phyloP scores from a whole-genome alignment of 2,329 filamentous ascomycete species.

The Verticillium albo-atrum region DNA sequence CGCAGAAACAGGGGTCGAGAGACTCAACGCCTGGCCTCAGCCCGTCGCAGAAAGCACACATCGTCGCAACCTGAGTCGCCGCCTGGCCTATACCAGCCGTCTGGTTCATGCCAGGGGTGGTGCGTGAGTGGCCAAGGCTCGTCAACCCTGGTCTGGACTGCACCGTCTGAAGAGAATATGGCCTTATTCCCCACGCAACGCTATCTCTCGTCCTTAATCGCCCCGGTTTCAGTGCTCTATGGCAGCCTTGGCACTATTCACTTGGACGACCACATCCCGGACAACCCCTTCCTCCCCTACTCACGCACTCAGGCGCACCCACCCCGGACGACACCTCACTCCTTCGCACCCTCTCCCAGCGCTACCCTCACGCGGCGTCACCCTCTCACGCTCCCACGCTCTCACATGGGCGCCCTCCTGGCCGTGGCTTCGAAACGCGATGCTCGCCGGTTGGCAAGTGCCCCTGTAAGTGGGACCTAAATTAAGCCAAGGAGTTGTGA shows the following conservation, averaged over 20 bases:
- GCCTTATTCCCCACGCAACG: not conserved
- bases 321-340: not conserved
- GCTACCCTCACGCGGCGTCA: not conserved
- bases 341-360: not conserved
- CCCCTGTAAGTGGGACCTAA: not conserved
- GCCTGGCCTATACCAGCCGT: not conserved
- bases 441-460: not conserved
- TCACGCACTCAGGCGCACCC: not conserved
- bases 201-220: not conserved
- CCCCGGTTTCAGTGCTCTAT: not conserved
- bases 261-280: not conserved
- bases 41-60: not conserved
- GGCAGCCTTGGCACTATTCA: not conserved
- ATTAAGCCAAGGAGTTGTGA: not conserved
- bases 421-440: not conserved
- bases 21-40: not conserved
- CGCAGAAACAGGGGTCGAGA: too few relatives aligned
- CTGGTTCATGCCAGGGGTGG: not conserved
- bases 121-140: not conserved
- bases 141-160: not conserved
- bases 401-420: not conserved
- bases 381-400: not conserved
- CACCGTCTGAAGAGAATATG: not conserved
- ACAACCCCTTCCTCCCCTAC: not conserved
- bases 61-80: not conserved